Base-by-base conservation (phyloP, 2,329 filamentous ascomycete genomes). In the Massarina eburnea region DNA sequence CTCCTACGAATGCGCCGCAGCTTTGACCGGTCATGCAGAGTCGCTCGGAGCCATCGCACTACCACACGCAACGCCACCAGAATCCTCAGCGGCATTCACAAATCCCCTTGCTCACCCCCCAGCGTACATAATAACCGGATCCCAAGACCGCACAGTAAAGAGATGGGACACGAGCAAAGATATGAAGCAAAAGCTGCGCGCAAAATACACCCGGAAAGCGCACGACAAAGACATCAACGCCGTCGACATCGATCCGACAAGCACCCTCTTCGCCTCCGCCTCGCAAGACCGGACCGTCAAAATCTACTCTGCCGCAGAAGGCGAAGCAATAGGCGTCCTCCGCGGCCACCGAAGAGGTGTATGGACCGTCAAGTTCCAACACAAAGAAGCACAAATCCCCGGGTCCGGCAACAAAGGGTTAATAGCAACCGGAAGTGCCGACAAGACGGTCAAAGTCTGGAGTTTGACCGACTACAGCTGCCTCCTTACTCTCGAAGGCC, bases 221-320 rank as follows among this genome's bases (percentile, higher is more conserved):
- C 94, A 99, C 71, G 94, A 99, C 65, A 99, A 99, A 68, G 94
- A 99, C 57, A 99, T 99, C 72, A 99, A 99, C 61, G 91, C 94
- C 2, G 81, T 99, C 40, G 90, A 95, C 54, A 79, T 94, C 9
- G 89, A 91, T 53, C 80, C 84, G 18, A 78, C 81, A 1, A 83
- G 82, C 4, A 82, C 84, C n/a, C 73, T 96, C 1, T 97, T 99
- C 64, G 95, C 92, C 3, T 96, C 94, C 1, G 92, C 94, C 22
- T 97, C 92, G 4, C 94, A 99, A 72, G 94, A 99, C 68, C 89
- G 91, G 56, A 95, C 90, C 0, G 91, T 97, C 56, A 99, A 97
- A 74, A 94, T 99, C 48, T 99, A 92, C 88, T 94, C 91, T 7
- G 80, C 86, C 6, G 86, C 91, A 55, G 89, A 94, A 66, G 91